Evolutionary conservation across 306 rosid genomes (phyloP), one percentile per base, ranked within the genome.

Genomic region (Myrica gale): DNA sequence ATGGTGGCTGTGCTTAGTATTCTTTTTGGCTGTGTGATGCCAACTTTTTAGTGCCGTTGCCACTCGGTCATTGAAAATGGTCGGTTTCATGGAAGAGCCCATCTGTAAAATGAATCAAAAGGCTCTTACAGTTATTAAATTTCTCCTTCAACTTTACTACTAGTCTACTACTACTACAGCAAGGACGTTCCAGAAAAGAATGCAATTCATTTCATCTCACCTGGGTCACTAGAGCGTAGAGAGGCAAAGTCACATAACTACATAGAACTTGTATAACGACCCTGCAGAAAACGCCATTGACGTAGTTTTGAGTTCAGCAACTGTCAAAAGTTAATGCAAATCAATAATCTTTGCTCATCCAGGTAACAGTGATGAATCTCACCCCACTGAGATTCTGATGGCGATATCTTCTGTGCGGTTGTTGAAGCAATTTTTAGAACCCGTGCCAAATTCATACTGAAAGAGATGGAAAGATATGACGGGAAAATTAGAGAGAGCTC

Each of bases 221-320:
- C 90, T 91, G 98, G 55, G 97, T 94, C 8, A 94, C 98, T 58
- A 94, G 82, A 69, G 97, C 98, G 75, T 94, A 94, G 63, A 92
- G 95, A 60, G 98, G 98, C 69, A 94, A 73, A 47, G 97, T 94
- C 78, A 83, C 92, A 69, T 94, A 94, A 68, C 97, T 94, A 87
- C 97, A 91, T 3, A 93, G 52, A 81, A 91, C 17, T 74, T 91
- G 96, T 63, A 86, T 62, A 61, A 88, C n/a, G 63, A 90, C 81
- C 90, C 97, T 93, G 92, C 8, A 88, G 63, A 85, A 78, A 73
- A 78, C 57, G 62, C 5, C 53, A 37, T 17, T 62, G 71, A 55
- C 37, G 76, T 32, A 2, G 37, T 11, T 42, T 10, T 2, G 52
- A 48, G 1, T 48, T 44, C 23, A 39, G 17, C 20, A 68, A 69